Conservation (phyloP, 306 rosid species). For the Inga laurina region DNA sequence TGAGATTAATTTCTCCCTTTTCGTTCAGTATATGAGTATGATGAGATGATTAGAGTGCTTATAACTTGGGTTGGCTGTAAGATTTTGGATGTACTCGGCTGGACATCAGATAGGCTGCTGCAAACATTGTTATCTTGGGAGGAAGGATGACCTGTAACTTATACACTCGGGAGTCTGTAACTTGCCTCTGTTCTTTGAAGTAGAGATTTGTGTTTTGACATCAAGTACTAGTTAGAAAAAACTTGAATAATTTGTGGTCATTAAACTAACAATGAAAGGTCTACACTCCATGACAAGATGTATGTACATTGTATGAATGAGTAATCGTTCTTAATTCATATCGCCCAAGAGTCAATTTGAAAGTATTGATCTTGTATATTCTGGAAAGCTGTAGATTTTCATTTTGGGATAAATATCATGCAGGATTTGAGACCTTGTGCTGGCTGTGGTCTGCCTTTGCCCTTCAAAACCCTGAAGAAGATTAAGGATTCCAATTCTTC, state of each 20-base stretch:
- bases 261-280: not conserved
- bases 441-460: slow-evolving; percentile 67
- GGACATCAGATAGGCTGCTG: not conserved
- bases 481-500: slow-evolving; percentile 50
- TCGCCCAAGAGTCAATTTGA: not conserved
- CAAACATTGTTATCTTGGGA: not conserved
- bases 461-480: slow-evolving; percentile 64
- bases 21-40: not conserved
- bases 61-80: not conserved
- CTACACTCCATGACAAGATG: not conserved
- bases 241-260: not conserved
- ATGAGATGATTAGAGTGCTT: not conserved
- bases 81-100: not conserved
- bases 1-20: slow-evolving; percentile 1
- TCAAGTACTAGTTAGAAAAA: not conserved
- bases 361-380: slow-evolving; percentile 9
- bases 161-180: not conserved
- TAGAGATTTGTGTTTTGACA: not conserved
- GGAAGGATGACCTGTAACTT: not conserved
- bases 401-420: slow-evolving; percentile 35
- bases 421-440: slow-evolving; percentile 78
- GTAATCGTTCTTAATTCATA: not conserved
- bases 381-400: slow-evolving; percentile 28
- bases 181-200: not conserved
- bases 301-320: not conserved